Conservation (phyloP, 2,329 filamentous ascomycete species). For the Paracoccidioides brasiliensis region DNA sequence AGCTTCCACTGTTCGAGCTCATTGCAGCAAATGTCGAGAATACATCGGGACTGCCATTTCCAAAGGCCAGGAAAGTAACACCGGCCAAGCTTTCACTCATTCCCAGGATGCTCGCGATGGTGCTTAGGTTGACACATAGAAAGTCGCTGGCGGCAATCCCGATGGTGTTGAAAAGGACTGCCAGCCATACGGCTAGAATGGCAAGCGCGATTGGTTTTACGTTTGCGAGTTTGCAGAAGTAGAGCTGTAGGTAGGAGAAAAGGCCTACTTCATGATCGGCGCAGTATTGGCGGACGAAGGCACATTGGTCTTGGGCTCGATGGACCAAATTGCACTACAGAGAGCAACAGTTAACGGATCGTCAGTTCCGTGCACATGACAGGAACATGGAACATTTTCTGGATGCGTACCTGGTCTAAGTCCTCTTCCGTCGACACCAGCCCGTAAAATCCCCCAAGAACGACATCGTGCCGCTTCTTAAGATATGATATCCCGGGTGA, state of each 20-base stretch:
- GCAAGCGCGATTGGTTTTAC: constrained; percentile 65
- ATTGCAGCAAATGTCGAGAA: constrained; percentile 98
- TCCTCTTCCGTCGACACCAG: neutral
- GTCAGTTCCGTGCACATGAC: neutral
- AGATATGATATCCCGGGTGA: constrained; percentile 5
- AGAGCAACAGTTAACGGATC: neutral
- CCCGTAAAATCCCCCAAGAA: neutral
- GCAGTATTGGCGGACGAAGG: constrained; percentile 72
- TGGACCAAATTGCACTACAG: constrained; percentile 66
- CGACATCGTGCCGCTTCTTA: constrained; percentile 17
- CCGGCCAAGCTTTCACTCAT: constrained; percentile 94
- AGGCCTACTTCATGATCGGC: constrained; percentile 80
- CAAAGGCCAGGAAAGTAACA: constrained; percentile 91
- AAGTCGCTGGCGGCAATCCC: constrained; percentile 97
- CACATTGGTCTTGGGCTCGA: constrained; percentile 65
- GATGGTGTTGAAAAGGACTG: constrained; percentile 85
- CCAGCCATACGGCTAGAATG: constrained; percentile 70
- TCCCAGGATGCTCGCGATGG: constrained; percentile 74
- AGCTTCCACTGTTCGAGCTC: constrained; percentile 89
- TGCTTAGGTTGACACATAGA: constrained; percentile 92
- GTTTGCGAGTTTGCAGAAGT: constrained; percentile 66
- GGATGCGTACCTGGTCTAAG: constrained; percentile 7
- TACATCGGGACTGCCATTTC: constrained; percentile 94
- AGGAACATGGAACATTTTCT: neutral
- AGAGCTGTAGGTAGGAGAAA: constrained; percentile 74